These are phyloP conservation scores for Rhizophagus sp. DNA, from an alignment of 192 early-diverging fungal genomes.

Conservation along the genomic window DNA sequence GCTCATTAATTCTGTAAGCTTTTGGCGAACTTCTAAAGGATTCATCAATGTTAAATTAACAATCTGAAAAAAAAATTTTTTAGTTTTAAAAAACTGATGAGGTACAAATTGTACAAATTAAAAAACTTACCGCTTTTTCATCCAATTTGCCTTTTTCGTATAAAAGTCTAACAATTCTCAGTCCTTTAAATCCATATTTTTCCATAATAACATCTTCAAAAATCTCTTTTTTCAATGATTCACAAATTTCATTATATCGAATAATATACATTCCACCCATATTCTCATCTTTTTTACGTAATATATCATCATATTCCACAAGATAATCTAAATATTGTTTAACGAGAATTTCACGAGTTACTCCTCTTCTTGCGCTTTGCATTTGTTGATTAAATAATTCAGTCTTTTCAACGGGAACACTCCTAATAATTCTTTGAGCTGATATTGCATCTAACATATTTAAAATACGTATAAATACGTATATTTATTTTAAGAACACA, in stretches of 20 bases:
- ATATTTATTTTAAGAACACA: too few relatives aligned
- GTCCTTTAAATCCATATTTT: constrained; percentile 59
- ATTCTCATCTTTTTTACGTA: constrained; percentile 58
- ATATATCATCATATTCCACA: constrained; percentile 46
- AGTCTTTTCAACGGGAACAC: constrained; percentile 27
- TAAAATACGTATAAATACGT: too few relatives aligned
- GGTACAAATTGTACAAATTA: too few relatives aligned
- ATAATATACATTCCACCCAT: constrained; percentile 62
- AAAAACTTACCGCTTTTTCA: constrained; percentile 53
- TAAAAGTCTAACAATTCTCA: constrained; percentile 67
- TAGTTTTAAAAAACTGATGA: too few relatives aligned
- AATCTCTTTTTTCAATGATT: constrained; percentile 53
- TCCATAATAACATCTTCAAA: constrained; percentile 59
- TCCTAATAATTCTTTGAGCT: constrained; percentile 5
- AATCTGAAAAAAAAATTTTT: constrained; percentile 33
- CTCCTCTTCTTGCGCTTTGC: constrained; percentile 26
- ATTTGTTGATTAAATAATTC: constrained; percentile 34
- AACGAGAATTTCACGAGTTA: constrained; percentile 41
- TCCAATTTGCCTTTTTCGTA: constrained; percentile 75
- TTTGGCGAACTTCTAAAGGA: constrained; percentile 61
- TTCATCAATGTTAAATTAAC: constrained; percentile 69
- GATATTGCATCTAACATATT: constrained; percentile 1
- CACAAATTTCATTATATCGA: constrained; percentile 56
- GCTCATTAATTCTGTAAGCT: constrained; percentile 55
- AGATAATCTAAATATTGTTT: constrained; percentile 64